Evolutionary conservation across 139 green algal species (phyloP).

Genomic region (Closterium sp.): DNA sequence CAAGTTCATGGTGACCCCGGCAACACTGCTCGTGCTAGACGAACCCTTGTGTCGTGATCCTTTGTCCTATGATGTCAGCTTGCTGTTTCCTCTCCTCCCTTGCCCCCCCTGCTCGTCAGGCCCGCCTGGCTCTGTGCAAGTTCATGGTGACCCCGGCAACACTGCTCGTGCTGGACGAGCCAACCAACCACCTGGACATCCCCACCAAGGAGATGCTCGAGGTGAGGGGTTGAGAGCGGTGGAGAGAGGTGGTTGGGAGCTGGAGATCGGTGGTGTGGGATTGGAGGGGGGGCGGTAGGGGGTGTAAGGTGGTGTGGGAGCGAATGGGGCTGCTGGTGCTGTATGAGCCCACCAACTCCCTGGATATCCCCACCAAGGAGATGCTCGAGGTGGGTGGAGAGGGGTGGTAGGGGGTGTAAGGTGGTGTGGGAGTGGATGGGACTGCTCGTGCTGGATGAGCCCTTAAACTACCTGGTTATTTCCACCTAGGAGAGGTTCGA

Average conservation of each 20-base stretch:
- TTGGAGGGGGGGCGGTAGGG: too few species aligned
- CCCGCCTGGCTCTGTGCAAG: slow-evolving; percentile 94
- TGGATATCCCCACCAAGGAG: slow-evolving; percentile 99
- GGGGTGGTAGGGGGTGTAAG: not conserved
- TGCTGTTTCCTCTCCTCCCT: too few species aligned
- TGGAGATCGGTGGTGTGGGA: not conserved
- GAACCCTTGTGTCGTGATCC: too few species aligned
- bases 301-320: too few species aligned
- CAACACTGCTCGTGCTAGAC: too few species aligned
- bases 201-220: slow-evolving; percentile 86
- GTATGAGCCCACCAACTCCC: slow-evolving; percentile 98
- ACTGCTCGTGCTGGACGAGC: slow-evolving; percentile 93
- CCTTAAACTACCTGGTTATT: not conserved
- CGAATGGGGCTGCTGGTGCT: slow-evolving; percentile 85
- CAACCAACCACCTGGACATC: slow-evolving; percentile 99
- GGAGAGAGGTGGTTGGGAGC: not conserved
- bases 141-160: slow-evolving; percentile 96
- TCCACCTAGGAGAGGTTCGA: too few species aligned
- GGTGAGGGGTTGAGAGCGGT: not conserved
- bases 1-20: slow-evolving; percentile 96
- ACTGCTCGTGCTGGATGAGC: not conserved
- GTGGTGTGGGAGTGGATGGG: not conserved
- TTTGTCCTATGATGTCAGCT: too few species aligned
- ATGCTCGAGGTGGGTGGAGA: slow-evolving; percentile 41
- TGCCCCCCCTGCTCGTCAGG: slow-evolving; percentile 49